phyloP scores from a whole-genome alignment of 768 basidiomycete species.

The Trametes cinnabarina region DNA sequence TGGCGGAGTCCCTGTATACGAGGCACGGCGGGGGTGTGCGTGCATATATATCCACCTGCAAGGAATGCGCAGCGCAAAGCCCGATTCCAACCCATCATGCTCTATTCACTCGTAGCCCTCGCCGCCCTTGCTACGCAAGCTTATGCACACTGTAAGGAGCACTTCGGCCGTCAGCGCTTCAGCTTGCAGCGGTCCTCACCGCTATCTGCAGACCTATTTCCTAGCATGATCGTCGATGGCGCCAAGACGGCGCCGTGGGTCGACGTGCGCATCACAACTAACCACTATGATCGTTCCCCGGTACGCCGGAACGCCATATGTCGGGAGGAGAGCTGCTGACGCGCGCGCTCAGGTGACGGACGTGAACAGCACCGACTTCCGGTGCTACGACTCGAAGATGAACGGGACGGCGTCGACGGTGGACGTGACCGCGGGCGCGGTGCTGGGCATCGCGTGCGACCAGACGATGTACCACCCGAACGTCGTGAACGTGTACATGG shows the following conservation, averaged over 20 bases:
- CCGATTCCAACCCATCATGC: background rate
- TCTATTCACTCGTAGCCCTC: constrained; percentile 6
- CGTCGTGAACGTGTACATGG: constrained; percentile 33
- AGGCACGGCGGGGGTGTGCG: background rate
- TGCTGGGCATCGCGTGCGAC: constrained; percentile 31
- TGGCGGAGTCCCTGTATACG: background rate
- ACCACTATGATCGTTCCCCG: constrained; percentile 29
- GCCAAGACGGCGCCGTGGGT: constrained; percentile 26
- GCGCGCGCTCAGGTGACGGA: constrained; percentile 25
- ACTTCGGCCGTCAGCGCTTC: background rate
- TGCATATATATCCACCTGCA: background rate
- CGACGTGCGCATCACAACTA: constrained; percentile 31
- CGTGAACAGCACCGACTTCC: constrained; percentile 29
- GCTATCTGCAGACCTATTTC: constrained; percentile 29
- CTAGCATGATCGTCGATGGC: constrained; percentile 27
- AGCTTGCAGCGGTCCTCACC: background rate
- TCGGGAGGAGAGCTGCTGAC: background rate
- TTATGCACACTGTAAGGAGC: constrained; percentile 24
- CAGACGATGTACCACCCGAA: constrained; percentile 28
- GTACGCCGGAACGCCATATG: constrained; percentile 15
- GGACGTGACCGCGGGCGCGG: constrained; percentile 28
- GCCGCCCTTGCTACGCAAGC: constrained; percentile 20
- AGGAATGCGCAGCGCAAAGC: background rate
- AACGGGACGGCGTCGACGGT: constrained; percentile 24
- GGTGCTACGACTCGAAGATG: constrained; percentile 32